Evolutionary conservation across 345 rosid species (phyloP).

Genomic region (Microthlaspi erraticum): DNA sequence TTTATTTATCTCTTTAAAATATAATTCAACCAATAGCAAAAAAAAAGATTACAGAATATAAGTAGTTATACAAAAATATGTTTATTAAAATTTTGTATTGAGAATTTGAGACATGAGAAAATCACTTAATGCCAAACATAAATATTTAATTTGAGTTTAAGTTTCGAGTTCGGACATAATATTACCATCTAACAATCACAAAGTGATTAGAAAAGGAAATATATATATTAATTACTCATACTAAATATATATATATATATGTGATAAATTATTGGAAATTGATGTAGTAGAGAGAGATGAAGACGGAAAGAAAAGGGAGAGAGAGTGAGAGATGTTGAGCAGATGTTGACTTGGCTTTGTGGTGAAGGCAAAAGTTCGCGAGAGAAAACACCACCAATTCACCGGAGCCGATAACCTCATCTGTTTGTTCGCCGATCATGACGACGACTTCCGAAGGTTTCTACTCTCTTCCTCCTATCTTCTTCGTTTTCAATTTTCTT

Average conservation of each 20-base stretch:
- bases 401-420: background rate
- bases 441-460: background rate
- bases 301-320: background rate
- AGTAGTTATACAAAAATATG: too few relatives aligned
- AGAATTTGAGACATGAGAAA: too few relatives aligned
- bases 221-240: too few relatives aligned
- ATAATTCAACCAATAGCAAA: too few relatives aligned
- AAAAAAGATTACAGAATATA: too few relatives aligned
- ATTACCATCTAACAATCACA: too few relatives aligned
- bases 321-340: background rate
- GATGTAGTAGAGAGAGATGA: background rate
- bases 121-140: too few relatives aligned
- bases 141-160: too few relatives aligned
- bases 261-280: background rate
- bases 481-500: background rate
- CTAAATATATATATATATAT: background rate
- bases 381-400: background rate
- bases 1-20: too few relatives aligned
- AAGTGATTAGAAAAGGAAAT: too few relatives aligned
- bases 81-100: too few relatives aligned
- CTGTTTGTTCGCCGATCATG: background rate
- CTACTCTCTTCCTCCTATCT: background rate
- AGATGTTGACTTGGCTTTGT: constrained; percentile 15
- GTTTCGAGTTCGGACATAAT: too few relatives aligned
- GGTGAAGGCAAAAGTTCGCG: background rate